Conservation (phyloP, 2,329 filamentous ascomycete genomes). For the Didymellaceae sp. region DNA sequence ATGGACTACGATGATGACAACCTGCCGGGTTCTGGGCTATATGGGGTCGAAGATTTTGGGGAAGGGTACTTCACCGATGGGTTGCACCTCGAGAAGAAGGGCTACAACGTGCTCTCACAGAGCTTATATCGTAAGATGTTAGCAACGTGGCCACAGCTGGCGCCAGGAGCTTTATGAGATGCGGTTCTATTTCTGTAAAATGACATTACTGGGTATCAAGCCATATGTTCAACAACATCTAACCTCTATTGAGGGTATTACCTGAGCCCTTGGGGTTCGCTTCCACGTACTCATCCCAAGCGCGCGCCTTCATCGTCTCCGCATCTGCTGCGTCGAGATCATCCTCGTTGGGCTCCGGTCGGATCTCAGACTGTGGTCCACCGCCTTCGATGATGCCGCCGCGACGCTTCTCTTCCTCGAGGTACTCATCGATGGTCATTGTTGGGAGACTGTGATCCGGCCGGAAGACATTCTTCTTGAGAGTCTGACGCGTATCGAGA, state of each 20-base stretch:
- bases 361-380: slow-evolving; percentile 73
- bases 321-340: slow-evolving; percentile 84
- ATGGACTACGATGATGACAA: slow-evolving; percentile 37
- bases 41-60: slow-evolving; percentile 39
- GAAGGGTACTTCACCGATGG: slow-evolving; percentile 48
- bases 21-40: slow-evolving; percentile 47
- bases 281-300: slow-evolving; percentile 95
- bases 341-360: slow-evolving; percentile 84
- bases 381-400: slow-evolving; percentile 93
- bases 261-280: slow-evolving; percentile 84
- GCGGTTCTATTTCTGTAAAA: no score
- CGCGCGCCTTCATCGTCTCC: slow-evolving; percentile 90
- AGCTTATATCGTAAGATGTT: slow-evolving; percentile 30
- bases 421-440: slow-evolving; percentile 97
- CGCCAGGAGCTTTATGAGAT: slow-evolving; percentile 28
- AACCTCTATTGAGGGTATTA: slow-evolving; percentile 83
- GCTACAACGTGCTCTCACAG: slow-evolving; percentile 38
- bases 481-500: slow-evolving; percentile 74
- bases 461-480: slow-evolving; percentile 83
- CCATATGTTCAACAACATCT: not conserved
- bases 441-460: slow-evolving; percentile 93
- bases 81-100: slow-evolving; percentile 45
- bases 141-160: slow-evolving; percentile 42
- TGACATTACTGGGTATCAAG: slow-evolving; percentile 20
- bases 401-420: slow-evolving; percentile 84